Conservation (phyloP, 177 flowering plant species). For the Vitis hybrid region DNA sequence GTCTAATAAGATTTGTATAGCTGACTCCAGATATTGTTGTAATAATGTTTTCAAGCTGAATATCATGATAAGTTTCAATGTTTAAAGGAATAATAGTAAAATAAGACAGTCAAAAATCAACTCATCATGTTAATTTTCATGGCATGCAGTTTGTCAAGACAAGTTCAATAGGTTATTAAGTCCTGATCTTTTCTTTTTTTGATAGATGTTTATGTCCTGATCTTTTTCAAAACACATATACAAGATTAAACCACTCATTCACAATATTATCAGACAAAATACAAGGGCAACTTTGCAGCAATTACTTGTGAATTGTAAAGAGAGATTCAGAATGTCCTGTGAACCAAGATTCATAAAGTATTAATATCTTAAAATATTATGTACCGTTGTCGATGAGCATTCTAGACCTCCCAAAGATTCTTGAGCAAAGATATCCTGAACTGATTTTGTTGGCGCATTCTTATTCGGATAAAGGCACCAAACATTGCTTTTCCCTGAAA, state of each 20-base stretch:
- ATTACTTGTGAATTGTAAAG: not conserved
- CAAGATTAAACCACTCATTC: not conserved
- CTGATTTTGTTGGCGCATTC: conserved; percentile 50
- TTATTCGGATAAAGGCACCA: conserved; percentile 95
- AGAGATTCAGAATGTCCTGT: not conserved
- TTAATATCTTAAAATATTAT: not conserved
- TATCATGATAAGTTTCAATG: not conserved
- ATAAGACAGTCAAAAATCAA: no score
- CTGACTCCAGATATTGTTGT: not conserved
- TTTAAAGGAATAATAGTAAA: not conserved
- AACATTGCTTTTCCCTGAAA: conserved; percentile 68
- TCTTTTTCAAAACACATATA: not conserved
- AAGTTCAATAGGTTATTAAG: not conserved
- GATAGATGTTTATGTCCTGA: not conserved
- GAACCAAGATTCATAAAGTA: not conserved
- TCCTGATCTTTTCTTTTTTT: not conserved
- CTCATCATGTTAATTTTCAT: no score
- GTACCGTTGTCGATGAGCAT: conserved; percentile 30
- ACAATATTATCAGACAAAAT: not conserved
- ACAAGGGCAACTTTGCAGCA: not conserved
- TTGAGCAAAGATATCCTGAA: conserved; percentile 46
- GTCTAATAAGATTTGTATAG: not conserved
- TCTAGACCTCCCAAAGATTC: conserved; percentile 26
- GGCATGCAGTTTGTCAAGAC: not conserved
- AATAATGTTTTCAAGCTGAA: not conserved